These are phyloP conservation scores for Yarrowia phangngaensis DNA, from an alignment of 805 yeast species.

Conservation along the genomic window DNA sequence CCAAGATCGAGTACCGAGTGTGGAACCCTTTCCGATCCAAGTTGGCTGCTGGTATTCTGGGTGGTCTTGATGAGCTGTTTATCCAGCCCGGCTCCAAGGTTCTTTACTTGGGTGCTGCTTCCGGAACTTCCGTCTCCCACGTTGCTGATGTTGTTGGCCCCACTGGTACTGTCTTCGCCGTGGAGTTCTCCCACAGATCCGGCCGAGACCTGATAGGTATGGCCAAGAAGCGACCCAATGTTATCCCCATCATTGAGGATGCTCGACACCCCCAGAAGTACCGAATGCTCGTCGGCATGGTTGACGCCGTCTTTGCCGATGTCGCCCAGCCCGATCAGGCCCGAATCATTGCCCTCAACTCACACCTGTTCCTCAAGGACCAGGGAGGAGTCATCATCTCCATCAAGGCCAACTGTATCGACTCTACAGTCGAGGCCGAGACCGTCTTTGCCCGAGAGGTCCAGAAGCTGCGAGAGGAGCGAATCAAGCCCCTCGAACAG, in stretches of 20 bases:
- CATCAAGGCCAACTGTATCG: conserved; percentile 99
- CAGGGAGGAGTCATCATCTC: conserved; percentile 98
- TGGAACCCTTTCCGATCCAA: conserved; percentile 99
- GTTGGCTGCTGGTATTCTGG: conserved; percentile 99
- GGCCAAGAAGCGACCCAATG: conserved; percentile 99
- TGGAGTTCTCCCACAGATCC: conserved; percentile 98
- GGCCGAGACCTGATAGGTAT: conserved; percentile 98
- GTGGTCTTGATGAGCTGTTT: conserved; percentile 97
- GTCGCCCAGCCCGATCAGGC: conserved; percentile 99
- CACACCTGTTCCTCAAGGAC: conserved; percentile 96
- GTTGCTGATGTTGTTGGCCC: conserved; percentile 99
- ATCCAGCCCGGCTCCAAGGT: conserved; percentile 98
- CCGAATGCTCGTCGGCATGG: conserved; percentile 99
- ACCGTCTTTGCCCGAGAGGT: conserved; percentile 99
- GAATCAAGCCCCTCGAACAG: conserved; percentile 97
- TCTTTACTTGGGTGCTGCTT: conserved; percentile 96
- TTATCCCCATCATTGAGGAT: conserved; percentile 97
- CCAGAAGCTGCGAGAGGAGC: conserved; percentile 97
- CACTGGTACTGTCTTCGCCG: conserved; percentile 98
- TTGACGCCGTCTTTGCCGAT: conserved; percentile 97
- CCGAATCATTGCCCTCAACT: conserved; percentile 97
- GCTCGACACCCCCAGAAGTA: conserved; percentile 99
- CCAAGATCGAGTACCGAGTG: conserved; percentile 97
- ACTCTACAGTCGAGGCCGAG: conserved; percentile 98
- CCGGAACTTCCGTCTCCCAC: conserved; percentile 98